Evolutionary conservation across 371 early-diverging fungal genomes (phyloP).

Genomic region (Apophysomyces trapeziformis): DNA sequence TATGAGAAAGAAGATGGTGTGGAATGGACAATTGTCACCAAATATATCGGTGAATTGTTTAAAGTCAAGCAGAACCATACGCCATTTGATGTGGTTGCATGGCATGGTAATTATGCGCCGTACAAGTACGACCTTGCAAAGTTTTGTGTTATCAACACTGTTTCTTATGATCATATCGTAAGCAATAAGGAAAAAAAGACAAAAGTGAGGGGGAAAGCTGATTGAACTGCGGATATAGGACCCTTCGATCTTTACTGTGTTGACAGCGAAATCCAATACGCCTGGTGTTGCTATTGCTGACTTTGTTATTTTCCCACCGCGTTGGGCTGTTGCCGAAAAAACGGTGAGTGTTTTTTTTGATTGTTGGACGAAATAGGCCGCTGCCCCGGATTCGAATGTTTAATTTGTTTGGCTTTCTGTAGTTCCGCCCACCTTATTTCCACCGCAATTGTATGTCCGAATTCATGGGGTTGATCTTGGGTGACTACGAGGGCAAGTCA

Average conservation of each 20-base stretch:
- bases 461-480: slow-evolving; percentile 95
- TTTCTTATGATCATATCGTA: slow-evolving; percentile 90
- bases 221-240: slow-evolving; percentile 53
- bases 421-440: slow-evolving; percentile 95
- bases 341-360: slow-evolving; percentile 59
- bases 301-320: slow-evolving; percentile 97
- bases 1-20: slow-evolving; percentile 68
- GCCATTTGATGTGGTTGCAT: slow-evolving; percentile 96
- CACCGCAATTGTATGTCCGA: slow-evolving; percentile 96
- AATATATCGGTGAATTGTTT: slow-evolving; percentile 86
- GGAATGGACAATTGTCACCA: slow-evolving; percentile 74
- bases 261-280: slow-evolving; percentile 86
- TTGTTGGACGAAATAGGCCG: slow-evolving; percentile 3
- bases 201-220: not conserved
- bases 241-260: slow-evolving; percentile 95
- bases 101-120: slow-evolving; percentile 98
- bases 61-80: slow-evolving; percentile 77
- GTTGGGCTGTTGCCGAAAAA: slow-evolving; percentile 92
- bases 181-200: slow-evolving; percentile 14
- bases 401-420: not conserved
- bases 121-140: slow-evolving; percentile 91
- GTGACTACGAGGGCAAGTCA: slow-evolving; percentile 93
- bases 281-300: slow-evolving; percentile 94
- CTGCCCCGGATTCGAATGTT: not conserved
- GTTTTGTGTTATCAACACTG: slow-evolving; percentile 88